phyloP scores from a whole-genome alignment of 306 rosid genomes.

The Ormosia emarginata region DNA sequence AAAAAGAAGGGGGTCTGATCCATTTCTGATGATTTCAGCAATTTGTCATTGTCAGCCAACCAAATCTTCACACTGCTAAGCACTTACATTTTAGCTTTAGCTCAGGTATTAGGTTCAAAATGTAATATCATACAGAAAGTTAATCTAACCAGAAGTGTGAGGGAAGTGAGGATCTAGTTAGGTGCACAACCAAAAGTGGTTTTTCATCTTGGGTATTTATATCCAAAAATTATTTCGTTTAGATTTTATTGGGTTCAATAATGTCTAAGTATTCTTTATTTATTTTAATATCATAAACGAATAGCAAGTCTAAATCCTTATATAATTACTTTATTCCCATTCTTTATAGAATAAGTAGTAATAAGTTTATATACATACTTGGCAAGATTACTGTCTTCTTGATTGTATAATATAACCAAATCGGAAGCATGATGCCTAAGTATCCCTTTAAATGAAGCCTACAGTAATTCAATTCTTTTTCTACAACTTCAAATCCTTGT shows the following conservation, averaged over 20 bases:
- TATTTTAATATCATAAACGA: neutral
- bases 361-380: neutral
- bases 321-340: too few species aligned
- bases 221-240: neutral
- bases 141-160: neutral
- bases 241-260: neutral
- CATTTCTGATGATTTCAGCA: conserved; percentile 56
- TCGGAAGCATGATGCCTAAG: neutral
- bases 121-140: neutral
- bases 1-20: conserved; percentile 47
- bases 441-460: neutral
- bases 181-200: neutral
- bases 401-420: neutral
- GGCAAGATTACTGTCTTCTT: neutral
- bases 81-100: neutral
- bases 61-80: conserved; percentile 75
- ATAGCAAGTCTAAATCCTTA: neutral
- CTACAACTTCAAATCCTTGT: neutral
- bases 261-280: neutral
- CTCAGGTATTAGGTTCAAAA: neutral
- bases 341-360: neutral
- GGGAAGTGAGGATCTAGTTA: neutral
- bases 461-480: neutral
- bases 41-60: conserved; percentile 50
- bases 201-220: neutral